Conservation (phyloP, 106 monocot genomes). For the Phalaenopsis aphrodite region DNA sequence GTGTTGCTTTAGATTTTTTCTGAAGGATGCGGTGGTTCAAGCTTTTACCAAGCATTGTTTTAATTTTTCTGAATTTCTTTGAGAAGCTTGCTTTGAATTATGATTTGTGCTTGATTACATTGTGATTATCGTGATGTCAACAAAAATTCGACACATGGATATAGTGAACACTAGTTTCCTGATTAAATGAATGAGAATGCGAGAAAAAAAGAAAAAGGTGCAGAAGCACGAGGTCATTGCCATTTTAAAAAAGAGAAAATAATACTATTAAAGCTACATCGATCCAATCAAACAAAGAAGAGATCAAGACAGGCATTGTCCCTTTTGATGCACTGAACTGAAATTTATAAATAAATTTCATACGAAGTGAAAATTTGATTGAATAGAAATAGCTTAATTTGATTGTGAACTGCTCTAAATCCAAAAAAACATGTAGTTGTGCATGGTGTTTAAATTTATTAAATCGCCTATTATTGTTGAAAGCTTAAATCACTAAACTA, state of each 20-base stretch:
- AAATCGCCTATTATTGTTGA: not conserved
- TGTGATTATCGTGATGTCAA: not conserved
- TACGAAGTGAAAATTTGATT: not conserved
- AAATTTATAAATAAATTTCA: not conserved
- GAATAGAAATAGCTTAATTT: not conserved
- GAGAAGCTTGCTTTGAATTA: not conserved
- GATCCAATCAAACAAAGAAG: not conserved
- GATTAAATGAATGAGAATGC: not conserved
- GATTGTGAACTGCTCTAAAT: not conserved
- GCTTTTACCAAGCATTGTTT: too few relatives aligned
- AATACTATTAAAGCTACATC: not conserved
- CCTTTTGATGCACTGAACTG: not conserved
- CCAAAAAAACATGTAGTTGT: too few relatives aligned
- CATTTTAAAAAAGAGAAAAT: conserved; percentile 1
- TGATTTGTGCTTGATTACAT: not conserved
- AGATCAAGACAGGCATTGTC: not conserved
- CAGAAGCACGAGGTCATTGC: not conserved
- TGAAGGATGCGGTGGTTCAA: too few relatives aligned
- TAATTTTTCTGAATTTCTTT: not conserved
- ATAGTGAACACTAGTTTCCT: not conserved
- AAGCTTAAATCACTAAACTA: not conserved
- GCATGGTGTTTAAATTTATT: not conserved
- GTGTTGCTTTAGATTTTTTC: too few relatives aligned
- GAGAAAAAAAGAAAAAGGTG: not conserved
- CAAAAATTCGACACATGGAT: not conserved